A percentile compares a stretch with the other conserved stretches of the same genome.
Evolutionary conservation across 805 yeast species (phyloP).

Genomic region (Yarrowia yakushimensis): DNA sequence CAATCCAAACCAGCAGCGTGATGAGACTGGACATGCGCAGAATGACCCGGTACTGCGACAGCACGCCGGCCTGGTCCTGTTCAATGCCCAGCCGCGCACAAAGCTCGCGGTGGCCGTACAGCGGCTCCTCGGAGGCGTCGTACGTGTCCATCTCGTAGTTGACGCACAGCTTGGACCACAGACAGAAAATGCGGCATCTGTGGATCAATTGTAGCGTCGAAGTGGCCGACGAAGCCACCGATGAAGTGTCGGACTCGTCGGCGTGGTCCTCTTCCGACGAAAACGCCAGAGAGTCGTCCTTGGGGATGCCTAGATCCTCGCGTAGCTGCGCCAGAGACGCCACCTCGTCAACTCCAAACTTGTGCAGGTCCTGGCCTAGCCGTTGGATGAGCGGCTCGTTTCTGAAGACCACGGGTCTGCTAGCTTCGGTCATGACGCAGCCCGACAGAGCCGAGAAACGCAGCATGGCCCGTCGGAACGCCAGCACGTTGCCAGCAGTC

Average conservation of each 20-base stretch:
- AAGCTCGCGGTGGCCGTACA: constrained; percentile 8
- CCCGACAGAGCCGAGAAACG: constrained; percentile 14
- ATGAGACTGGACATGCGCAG: constrained; percentile 11
- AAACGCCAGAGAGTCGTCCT: constrained; percentile 12
- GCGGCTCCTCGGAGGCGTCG: constrained; percentile 18
- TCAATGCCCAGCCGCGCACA: constrained; percentile 3
- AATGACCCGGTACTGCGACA: constrained; percentile 18
- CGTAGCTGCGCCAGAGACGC: constrained; percentile 2
- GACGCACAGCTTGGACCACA: constrained; percentile 13
- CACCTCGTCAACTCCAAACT: constrained; percentile 2
- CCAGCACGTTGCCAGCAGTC: not conserved
- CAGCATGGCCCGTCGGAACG: constrained; percentile 7
- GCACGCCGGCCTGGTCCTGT: constrained; percentile 5
- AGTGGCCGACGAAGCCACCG: constrained; percentile 1
- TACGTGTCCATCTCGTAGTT: constrained; percentile 23
- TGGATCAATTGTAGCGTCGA: constrained; percentile 17
- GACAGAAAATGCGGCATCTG: constrained; percentile 13
- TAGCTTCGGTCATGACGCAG: constrained; percentile 15
- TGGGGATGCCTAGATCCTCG: constrained; percentile 10
- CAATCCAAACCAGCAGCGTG: constrained; percentile 15
- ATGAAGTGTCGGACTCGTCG: constrained; percentile 4
- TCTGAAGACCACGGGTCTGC: constrained; percentile 3
- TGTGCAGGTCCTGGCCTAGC: constrained; percentile 10
- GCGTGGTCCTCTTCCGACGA: not conserved
- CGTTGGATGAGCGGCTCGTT: constrained; percentile 9